Percentiles rank a stretch among this genome's conserved stretches.
Evolutionary conservation across 495 filamentous ascomycete species (phyloP).

Genomic region (Xylaria curta): DNA sequence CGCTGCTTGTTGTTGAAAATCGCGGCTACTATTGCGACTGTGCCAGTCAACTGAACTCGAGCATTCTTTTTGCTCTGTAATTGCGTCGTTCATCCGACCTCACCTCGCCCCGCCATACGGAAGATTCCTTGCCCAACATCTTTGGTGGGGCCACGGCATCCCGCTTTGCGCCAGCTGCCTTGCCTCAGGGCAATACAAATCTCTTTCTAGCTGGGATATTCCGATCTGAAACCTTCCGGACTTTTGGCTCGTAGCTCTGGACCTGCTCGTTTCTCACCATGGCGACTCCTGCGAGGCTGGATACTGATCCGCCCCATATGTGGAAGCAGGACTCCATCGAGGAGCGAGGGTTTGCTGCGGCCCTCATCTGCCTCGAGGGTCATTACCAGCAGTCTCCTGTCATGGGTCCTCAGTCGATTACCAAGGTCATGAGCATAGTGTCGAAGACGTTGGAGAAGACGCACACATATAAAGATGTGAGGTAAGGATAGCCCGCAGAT

Average conservation of each 20-base stretch:
- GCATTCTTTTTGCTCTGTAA: background rate
- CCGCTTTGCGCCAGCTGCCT: slow-evolving; percentile 19
- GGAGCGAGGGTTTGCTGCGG: slow-evolving; percentile 60
- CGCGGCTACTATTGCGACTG: background rate
- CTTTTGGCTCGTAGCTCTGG: background rate
- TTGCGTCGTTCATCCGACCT: background rate
- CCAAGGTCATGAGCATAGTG: slow-evolving; percentile 55
- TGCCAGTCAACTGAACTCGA: background rate
- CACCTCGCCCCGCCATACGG: slow-evolving; percentile 18
- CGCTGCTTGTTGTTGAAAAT: background rate
- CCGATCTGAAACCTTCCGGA: background rate
- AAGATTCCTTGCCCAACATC: slow-evolving; percentile 20
- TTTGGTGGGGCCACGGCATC: slow-evolving; percentile 26
- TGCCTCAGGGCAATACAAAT: background rate
- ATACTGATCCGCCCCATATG: slow-evolving; percentile 26
- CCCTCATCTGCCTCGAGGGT: slow-evolving; percentile 61
- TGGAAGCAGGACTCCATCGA: slow-evolving; percentile 49
- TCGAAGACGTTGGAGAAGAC: slow-evolving; percentile 61
- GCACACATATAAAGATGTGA: slow-evolving; percentile 58
- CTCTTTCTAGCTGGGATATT: background rate
- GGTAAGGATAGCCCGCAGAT: slow-evolving; percentile 42
- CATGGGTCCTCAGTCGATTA: slow-evolving; percentile 56
- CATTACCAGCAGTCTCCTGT: slow-evolving; percentile 58
- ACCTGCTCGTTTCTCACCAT: background rate
- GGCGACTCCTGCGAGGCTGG: slow-evolving; percentile 23